Evolutionary conservation across 1,284 basidiomycete species (phyloP), one percentile per base, ranked within the genome.

Genomic region (Melampsora abietis-canadensis): DNA sequence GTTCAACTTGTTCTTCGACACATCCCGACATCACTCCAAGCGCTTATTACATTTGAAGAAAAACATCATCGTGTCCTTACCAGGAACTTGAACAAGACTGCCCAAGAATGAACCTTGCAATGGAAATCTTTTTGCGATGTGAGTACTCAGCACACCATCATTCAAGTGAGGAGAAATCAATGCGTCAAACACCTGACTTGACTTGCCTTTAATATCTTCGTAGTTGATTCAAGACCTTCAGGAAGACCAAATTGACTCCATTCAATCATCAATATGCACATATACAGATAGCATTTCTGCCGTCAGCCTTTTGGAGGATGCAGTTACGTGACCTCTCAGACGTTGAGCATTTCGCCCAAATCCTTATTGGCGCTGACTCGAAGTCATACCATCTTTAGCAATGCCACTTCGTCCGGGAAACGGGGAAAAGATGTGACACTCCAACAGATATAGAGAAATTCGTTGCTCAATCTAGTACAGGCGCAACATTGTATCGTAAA

Each of bases 261-360:
- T 91, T 84, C 97, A 96, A 84, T 91, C 94, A 81, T 92, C 92
- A 78, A 86, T 96, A 81, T 99, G 95, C 95, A 88, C 89, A 37
- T 97, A 92, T 81, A 94, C 95, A 2, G 98, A 99, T 82, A 89
- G 90, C 0, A 89, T 98, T 27, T 96, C 94, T 3, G 92, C 92
- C 7, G 91, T 97, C 31, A 98, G 95, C 80, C 94, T 98, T 19
- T 86, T 89, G 24, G 96, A 98, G 80, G 96, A 98, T 80, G 92
- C 96, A 86, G 92, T 92, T 7, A 61, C 31, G 44, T 34, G n/a
- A 44, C 61, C 27, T 27, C 19, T 37, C 15, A 3, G 19, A 24
- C 37, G n/a, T 59, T 31, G 15, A 19, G n/a, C 5, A 44, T 37
- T 10, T 67, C 17, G 30, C 46, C 46, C 47, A 51, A 59, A 24